phyloP scores from a whole-genome alignment of 2,329 filamentous ascomycete genomes.

The Seiridium unicorne region DNA sequence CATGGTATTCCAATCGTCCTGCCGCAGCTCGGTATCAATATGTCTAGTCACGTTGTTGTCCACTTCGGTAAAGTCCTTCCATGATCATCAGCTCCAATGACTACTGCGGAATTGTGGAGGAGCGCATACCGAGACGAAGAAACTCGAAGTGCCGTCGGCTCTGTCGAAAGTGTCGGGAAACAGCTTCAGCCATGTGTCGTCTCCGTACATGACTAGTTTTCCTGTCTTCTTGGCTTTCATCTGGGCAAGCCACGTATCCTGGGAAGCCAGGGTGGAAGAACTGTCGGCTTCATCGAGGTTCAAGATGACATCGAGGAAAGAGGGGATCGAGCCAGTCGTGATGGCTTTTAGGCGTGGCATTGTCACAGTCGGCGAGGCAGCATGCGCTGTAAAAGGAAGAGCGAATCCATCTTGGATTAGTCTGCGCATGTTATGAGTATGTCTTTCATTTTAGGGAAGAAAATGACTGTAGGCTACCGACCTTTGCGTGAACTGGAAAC shows the following conservation, averaged over 20 bases:
- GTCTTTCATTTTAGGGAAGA: neutral
- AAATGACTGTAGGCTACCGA: conserved; percentile 35
- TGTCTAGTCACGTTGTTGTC: conserved; percentile 97
- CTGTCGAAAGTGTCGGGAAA: conserved; percentile 88
- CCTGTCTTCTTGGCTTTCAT: conserved; percentile 71
- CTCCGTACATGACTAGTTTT: conserved; percentile 90
- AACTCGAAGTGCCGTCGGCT: conserved; percentile 91
- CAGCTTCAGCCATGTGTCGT: conserved; percentile 97
- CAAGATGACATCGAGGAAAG: conserved; percentile 93
- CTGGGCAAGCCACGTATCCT: conserved; percentile 96
- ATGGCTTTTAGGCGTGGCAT: conserved; percentile 98
- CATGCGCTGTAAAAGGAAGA: conserved; percentile 91
- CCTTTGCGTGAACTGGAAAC: conserved; percentile 87
- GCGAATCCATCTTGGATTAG: conserved; percentile 81
- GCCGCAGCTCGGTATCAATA: conserved; percentile 71
- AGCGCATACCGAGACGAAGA: conserved; percentile 80
- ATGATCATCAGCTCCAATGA: conserved; percentile 14
- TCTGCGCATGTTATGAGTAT: conserved; percentile 40
- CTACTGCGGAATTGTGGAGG: conserved; percentile 37
- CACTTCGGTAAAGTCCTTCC: conserved; percentile 95
- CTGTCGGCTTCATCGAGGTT: conserved; percentile 96
- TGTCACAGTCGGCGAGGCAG: conserved; percentile 94
- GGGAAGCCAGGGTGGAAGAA: conserved; percentile 78
- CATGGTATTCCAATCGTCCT: conserved; percentile 87
- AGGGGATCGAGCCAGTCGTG: conserved; percentile 96